phyloP scores from a whole-genome alignment of 768 basidiomycete genomes.

The Tulasnella sp. region DNA sequence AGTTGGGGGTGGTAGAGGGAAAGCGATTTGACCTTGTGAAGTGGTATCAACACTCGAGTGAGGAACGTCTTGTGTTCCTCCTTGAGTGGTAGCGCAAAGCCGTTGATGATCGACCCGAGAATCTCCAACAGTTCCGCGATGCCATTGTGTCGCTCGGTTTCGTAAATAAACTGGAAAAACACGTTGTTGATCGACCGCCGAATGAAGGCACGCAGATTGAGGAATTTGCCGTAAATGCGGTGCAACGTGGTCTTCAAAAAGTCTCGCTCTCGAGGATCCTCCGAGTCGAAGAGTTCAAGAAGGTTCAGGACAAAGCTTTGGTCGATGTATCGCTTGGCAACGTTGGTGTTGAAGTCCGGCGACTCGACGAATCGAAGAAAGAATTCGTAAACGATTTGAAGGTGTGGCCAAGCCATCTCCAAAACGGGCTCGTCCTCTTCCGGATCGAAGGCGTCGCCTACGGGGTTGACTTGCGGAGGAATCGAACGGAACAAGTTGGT shows the following conservation, averaged over 20 bases:
- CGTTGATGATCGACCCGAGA: slow-evolving; percentile 98
- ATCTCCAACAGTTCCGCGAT: slow-evolving; percentile 98
- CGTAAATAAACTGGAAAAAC: slow-evolving; percentile 98
- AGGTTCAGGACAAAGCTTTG: slow-evolving; percentile 91
- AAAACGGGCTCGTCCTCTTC: slow-evolving; percentile 99
- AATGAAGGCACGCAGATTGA: slow-evolving; percentile 96
- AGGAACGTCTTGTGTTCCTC: slow-evolving; percentile 99
- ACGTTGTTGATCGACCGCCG: slow-evolving; percentile 99
- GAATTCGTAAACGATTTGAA: slow-evolving; percentile 99
- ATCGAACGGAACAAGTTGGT: slow-evolving; percentile 98
- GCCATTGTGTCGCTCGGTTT: slow-evolving; percentile 97
- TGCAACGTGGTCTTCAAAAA: slow-evolving; percentile 98
- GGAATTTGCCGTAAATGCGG: slow-evolving; percentile 98
- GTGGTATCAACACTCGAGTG: slow-evolving; percentile 80
- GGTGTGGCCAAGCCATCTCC: slow-evolving; percentile 98
- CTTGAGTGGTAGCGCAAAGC: slow-evolving; percentile 94
- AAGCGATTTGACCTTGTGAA: slow-evolving; percentile 97
- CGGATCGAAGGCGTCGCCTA: slow-evolving; percentile 96
- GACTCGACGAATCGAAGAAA: slow-evolving; percentile 98
- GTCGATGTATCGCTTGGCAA: slow-evolving; percentile 96
- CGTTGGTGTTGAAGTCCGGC: slow-evolving; percentile 94
- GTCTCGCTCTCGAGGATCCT: slow-evolving; percentile 97
- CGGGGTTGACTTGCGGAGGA: slow-evolving; percentile 97
- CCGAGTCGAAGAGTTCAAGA: slow-evolving; percentile 95
- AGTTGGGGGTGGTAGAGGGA: slow-evolving; percentile 98